Evolutionary conservation across 2,329 filamentous ascomycete species (phyloP).

Genomic region (Intubia oerlemansii): DNA sequence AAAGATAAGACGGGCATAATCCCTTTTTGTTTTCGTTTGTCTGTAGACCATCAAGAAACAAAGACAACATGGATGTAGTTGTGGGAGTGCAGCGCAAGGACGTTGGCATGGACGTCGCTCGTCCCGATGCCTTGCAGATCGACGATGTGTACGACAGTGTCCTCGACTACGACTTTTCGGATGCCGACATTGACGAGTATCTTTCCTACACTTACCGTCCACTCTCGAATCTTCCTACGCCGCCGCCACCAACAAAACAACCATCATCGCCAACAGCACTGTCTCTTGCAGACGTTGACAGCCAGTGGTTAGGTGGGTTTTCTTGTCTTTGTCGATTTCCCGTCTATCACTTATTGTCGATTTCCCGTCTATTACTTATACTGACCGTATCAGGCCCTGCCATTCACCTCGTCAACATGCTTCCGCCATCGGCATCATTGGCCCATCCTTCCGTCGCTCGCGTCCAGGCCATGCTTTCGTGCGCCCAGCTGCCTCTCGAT

Average conservation of each 20-base stretch:
- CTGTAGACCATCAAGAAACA: too few species aligned
- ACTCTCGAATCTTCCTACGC: constrained; percentile 45
- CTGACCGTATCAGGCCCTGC: constrained; percentile 28
- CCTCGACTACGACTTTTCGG: too few species aligned
- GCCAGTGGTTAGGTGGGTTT: constrained; percentile 13
- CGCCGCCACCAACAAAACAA: constrained; percentile 23
- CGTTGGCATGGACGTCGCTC: too few species aligned
- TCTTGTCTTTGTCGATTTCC: too few species aligned
- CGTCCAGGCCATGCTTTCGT: constrained; percentile 37
- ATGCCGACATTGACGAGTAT: too few species aligned
- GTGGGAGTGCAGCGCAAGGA: too few species aligned
- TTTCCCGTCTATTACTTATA: constrained; percentile 1
- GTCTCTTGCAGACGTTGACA: constrained; percentile 7
- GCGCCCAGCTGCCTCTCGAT: constrained; percentile 35
- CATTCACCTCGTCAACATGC: constrained; percentile 43
- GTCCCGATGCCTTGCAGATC: too few species aligned
- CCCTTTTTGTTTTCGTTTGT: too few species aligned
- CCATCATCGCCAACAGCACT: background rate
- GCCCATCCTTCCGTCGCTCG: constrained; percentile 33
- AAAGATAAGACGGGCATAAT: too few species aligned
- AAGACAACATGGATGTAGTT: too few species aligned
- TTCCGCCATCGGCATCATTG: constrained; percentile 40
- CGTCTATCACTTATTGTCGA: too few species aligned
- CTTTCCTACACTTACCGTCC: constrained; percentile 40
- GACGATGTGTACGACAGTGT: too few species aligned